Evolutionary conservation across 192 early-diverging fungal species (phyloP), one percentile per base, ranked within the genome.

Genomic region (Coemansia sp.): DNA sequence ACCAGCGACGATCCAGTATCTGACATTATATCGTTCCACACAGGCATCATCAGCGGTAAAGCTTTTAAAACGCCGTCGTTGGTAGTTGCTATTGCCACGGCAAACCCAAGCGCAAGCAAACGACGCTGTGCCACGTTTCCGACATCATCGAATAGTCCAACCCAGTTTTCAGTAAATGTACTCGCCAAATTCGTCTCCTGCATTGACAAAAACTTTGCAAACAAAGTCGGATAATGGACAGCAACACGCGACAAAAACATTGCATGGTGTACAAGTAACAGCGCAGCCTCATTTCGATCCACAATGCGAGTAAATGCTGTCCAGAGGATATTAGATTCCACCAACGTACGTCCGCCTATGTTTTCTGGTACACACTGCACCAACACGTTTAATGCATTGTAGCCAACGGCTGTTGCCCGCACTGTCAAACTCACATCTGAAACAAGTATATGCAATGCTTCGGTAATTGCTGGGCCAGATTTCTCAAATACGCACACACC

Each of bases 21-120:
- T 1, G 71, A 70, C 26, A 79, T 69, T 5, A 79, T 63, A 4
- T 70, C 76, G 61, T 69, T 79, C 76, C 76, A 79, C 16, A 79
- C 53, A 1, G 76, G 76, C n/a, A 79, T 71, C 71, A 73, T 73
- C 44, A 60, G 32, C 18, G 71, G 71, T 27, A 79, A 28, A 12
- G 28, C 57, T 38, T 60, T 49, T 5, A 79, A 56, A 8, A 79
- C 28, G 2, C 76, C 71, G 25, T 69, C 64, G 31, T 73, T 79
- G 9, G 73, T 58, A 7, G 70, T 67, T 10, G 60, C 71, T 9
- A 73, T 62, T 0, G 71, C 67, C n/a, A 64, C 64, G 5, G 71
- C 76, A 56, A 79, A 38, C 0, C 56, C 51, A 7, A 79, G 26
- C 4, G 67, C 67, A 58, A 69, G 58, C 34, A 79, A 50, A 7